Evolutionary conservation across 2,329 filamentous ascomycete species (phyloP).

Genomic region (Botrytis medusae): DNA sequence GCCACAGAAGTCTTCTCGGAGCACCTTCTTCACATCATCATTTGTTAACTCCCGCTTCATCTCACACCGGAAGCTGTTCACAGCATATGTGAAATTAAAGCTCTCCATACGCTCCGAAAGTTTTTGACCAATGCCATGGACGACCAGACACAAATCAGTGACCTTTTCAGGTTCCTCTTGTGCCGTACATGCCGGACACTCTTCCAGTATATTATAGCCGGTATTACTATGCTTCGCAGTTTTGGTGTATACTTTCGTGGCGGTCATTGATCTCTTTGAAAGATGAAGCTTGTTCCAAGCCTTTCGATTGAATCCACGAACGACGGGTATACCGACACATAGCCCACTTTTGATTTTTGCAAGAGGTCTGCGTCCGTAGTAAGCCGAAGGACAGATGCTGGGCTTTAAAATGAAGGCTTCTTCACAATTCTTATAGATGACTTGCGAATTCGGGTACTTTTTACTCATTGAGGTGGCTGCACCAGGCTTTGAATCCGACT

Average conservation of each 20-base stretch:
- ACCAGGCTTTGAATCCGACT: slow-evolving; percentile 26
- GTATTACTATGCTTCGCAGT: slow-evolving; percentile 27
- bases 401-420: slow-evolving; percentile 86
- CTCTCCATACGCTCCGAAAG: slow-evolving; percentile 92
- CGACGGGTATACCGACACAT: slow-evolving; percentile 81
- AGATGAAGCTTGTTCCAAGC: slow-evolving; percentile 72
- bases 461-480: slow-evolving; percentile 42
- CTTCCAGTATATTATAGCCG: slow-evolving; percentile 25
- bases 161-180: slow-evolving; percentile 67
- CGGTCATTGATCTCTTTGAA: slow-evolving; percentile 36
- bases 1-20: slow-evolving; percentile 77
- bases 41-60: slow-evolving; percentile 81
- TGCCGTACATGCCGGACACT: slow-evolving; percentile 60
- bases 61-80: slow-evolving; percentile 83
- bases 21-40: slow-evolving; percentile 69
- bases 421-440: slow-evolving; percentile 78
- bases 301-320: slow-evolving; percentile 80
- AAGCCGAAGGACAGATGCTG: slow-evolving; percentile 78
- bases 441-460: slow-evolving; percentile 72
- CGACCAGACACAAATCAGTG: slow-evolving; percentile 84
- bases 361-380: slow-evolving; percentile 79
- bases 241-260: slow-evolving; percentile 38
- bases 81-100: slow-evolving; percentile 95
- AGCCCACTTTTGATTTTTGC: slow-evolving; percentile 76
- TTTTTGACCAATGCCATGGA: slow-evolving; percentile 96